phyloP scores from a whole-genome alignment of 2,329 filamentous ascomycete species.

The Talaromyces rugulosus region DNA sequence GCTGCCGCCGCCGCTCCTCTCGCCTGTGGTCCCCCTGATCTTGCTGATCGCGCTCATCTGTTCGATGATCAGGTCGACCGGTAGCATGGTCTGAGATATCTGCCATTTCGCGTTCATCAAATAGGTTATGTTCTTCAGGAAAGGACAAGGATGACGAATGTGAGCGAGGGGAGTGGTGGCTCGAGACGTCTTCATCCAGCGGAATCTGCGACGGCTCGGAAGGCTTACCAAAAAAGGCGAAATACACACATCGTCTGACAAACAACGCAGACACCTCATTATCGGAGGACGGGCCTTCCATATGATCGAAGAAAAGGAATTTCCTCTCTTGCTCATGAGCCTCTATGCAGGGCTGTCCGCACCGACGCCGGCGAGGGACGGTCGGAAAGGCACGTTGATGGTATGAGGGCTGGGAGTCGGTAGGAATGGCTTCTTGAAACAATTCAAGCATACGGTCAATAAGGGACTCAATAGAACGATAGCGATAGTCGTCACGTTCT shows the following conservation, averaged over 20 bases:
- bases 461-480: constrained; percentile 10
- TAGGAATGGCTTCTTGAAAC: constrained; percentile 15
- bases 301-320: constrained; percentile 22
- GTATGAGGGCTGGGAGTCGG: constrained; percentile 6
- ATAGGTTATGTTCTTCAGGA: not conserved
- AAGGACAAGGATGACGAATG: not conserved
- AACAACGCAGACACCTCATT: constrained; percentile 16
- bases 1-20: constrained; percentile 8
- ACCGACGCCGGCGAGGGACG: constrained; percentile 13
- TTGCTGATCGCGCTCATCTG: not conserved
- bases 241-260: constrained; percentile 20
- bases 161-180: not conserved
- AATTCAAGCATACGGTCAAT: constrained; percentile 15
- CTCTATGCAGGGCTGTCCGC: constrained; percentile 8
- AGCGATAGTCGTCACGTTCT: constrained; percentile 17
- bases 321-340: constrained; percentile 13
- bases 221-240: constrained; percentile 19
- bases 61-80: not conserved
- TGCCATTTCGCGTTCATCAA: not conserved
- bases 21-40: constrained; percentile 1
- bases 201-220: not conserved
- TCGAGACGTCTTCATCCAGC: not conserved
- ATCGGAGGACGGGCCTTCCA: constrained; percentile 1
- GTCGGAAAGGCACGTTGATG: constrained; percentile 12
- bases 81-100: not conserved